A percentile compares a stretch with the other conserved stretches of the same genome.
These are phyloP conservation scores for Neckera pumila DNA, from an alignment of 225 moss, liverwort and hornwort genomes.

Conservation along the genomic window DNA sequence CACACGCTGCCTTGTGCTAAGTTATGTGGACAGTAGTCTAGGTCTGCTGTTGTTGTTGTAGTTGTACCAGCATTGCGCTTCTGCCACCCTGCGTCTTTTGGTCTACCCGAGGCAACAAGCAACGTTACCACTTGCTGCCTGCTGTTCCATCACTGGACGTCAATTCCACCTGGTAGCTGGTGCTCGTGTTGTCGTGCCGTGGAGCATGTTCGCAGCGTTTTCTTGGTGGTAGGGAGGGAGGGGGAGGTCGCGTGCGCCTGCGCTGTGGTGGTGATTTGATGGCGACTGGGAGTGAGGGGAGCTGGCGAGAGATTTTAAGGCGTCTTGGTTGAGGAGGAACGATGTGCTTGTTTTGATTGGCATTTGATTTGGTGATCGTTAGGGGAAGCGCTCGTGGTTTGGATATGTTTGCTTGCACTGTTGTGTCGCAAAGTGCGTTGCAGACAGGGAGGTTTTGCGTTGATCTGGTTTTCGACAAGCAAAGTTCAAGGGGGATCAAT, in stretches of 20 bases:
- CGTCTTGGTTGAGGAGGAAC: not conserved
- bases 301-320: not conserved
- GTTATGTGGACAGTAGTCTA: constrained; percentile 1
- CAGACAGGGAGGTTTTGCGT: not conserved
- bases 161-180: not conserved
- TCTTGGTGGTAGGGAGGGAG: not conserved
- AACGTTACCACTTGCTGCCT: not conserved
- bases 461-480: constrained; percentile 1
- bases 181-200: not conserved
- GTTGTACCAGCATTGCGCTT: not conserved
- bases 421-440: not conserved
- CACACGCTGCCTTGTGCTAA: not conserved
- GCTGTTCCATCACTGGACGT: not conserved
- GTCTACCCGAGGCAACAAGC: not conserved
- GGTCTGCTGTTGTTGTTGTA: not conserved
- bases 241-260: not conserved
- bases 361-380: not conserved
- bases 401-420: not conserved
- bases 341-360: not conserved
- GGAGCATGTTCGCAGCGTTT: not conserved
- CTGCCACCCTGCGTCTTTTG: constrained; percentile 12
- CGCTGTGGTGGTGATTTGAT: not conserved
- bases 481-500: not conserved
- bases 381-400: not conserved
- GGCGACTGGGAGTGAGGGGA: not conserved